phyloP scores from a whole-genome alignment of 2,329 filamentous ascomycete species.

The Aspergillus phoenicis region DNA sequence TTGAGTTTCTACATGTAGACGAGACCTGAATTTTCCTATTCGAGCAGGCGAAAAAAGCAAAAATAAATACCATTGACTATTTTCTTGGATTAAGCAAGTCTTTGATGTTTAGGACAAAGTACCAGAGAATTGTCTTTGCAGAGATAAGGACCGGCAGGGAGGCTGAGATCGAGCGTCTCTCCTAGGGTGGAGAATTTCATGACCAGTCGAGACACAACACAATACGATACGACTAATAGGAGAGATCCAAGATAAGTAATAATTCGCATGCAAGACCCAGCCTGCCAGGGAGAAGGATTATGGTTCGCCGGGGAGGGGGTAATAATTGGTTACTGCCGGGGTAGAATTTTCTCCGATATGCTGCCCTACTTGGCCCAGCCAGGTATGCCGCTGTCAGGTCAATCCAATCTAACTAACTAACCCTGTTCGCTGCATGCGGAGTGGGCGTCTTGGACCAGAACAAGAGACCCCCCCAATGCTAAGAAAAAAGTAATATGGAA shows the following conservation, averaged over 20 bases:
- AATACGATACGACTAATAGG: not conserved
- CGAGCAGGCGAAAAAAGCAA: not conserved
- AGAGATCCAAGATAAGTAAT: not conserved
- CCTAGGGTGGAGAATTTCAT: too few species aligned
- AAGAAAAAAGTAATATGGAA: not conserved
- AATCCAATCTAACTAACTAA: not conserved
- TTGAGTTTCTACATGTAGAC: constrained; percentile 12
- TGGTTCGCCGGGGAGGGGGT: not conserved
- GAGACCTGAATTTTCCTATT: not conserved
- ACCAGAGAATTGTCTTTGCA: too few species aligned
- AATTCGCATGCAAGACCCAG: not conserved
- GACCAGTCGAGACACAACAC: not conserved
- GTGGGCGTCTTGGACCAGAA: not conserved
- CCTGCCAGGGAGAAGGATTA: not conserved
- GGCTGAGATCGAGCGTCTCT: too few species aligned
- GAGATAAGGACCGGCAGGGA: too few species aligned
- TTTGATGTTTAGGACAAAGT: too few species aligned
- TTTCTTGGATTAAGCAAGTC: not conserved
- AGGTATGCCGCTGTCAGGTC: constrained; percentile 14
- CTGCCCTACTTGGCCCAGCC: constrained; percentile 10
- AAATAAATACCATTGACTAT: not conserved
- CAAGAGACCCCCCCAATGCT: not conserved
- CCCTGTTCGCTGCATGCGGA: not conserved
- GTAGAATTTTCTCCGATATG: constrained; percentile 17
- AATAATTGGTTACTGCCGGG: constrained; percentile 10